Evolutionary conservation across 2,329 filamentous ascomycete species (phyloP).

Genomic region (Colletotrichum lupini): DNA sequence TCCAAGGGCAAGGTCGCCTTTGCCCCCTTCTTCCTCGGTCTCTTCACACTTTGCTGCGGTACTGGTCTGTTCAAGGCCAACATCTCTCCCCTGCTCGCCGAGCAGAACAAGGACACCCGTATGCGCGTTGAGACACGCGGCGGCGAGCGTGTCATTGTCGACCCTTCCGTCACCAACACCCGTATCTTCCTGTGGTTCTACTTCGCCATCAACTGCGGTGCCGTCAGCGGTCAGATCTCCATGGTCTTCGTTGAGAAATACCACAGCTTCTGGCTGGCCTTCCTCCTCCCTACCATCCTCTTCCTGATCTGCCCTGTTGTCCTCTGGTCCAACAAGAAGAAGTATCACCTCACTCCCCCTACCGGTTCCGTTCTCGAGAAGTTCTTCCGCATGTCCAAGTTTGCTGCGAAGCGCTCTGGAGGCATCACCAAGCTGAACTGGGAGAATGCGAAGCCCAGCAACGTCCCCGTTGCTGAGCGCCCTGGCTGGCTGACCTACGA

Average conservation of each 20-base stretch:
- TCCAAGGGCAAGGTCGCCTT: conserved; percentile 66
- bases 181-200: conserved; percentile 75
- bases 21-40: conserved; percentile 76
- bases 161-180: conserved; percentile 74
- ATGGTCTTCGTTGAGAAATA: conserved; percentile 83
- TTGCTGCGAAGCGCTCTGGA: conserved; percentile 73
- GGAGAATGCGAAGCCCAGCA: conserved; percentile 76
- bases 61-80: conserved; percentile 88
- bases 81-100: conserved; percentile 77
- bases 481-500: conserved; percentile 85
- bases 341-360: conserved; percentile 72
- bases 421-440: conserved; percentile 73
- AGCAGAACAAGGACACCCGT: conserved; percentile 72
- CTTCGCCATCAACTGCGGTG: conserved; percentile 72
- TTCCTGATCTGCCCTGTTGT: conserved; percentile 73
- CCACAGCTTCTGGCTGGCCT: conserved; percentile 80
- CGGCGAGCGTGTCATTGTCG: conserved; percentile 77
- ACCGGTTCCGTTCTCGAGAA: conserved; percentile 79
- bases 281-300: conserved; percentile 72
- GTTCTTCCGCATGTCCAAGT: conserved; percentile 68
- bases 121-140: conserved; percentile 65
- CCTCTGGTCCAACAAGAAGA: conserved; percentile 68
- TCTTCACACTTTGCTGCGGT: conserved; percentile 66
- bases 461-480: conserved; percentile 63
- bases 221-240: conserved; percentile 67